Conservation (phyloP, 1,284 basidiomycete genomes). For the Porphyrellus sp. region DNA sequence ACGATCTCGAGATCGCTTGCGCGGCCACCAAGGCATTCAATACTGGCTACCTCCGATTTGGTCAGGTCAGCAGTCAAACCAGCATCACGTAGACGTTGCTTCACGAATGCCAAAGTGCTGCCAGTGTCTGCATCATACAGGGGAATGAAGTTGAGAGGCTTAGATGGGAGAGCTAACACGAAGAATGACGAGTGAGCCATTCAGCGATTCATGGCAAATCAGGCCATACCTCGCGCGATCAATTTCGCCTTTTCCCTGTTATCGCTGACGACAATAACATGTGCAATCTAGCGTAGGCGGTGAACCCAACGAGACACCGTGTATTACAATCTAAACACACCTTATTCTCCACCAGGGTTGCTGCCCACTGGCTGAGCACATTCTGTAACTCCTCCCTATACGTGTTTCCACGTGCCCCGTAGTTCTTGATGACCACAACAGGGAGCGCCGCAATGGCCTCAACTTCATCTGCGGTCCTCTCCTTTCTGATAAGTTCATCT, state of each 20-base stretch:
- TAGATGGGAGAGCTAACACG: conserved; percentile 73
- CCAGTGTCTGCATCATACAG: conserved; percentile 83
- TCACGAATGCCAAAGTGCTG: conserved; percentile 80
- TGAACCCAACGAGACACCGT: background rate
- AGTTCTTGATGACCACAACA: conserved; percentile 84
- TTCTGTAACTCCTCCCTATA: conserved; percentile 71
- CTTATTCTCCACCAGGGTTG: conserved; percentile 75
- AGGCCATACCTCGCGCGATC: conserved; percentile 65
- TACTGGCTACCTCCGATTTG: conserved; percentile 49
- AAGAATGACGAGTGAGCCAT: background rate
- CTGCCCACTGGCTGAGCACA: conserved; percentile 85
- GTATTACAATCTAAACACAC: conserved; percentile 39
- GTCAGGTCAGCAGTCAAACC: conserved; percentile 52
- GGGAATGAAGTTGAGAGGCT: conserved; percentile 76
- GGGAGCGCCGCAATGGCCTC: conserved; percentile 66
- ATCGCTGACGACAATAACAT: conserved; percentile 90
- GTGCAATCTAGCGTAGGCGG: conserved; percentile 59
- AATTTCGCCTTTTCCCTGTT: conserved; percentile 85
- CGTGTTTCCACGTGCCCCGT: conserved; percentile 60
- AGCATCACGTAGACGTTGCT: conserved; percentile 70
- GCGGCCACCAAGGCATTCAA: conserved; percentile 81
- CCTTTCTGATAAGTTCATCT: conserved; percentile 32
- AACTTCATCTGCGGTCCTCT: conserved; percentile 40
- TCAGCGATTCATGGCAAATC: background rate
- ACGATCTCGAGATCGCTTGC: conserved; percentile 84